Conservation (phyloP, 2,329 filamentous ascomycete genomes). For the Rhexocercosporidium sp. region DNA sequence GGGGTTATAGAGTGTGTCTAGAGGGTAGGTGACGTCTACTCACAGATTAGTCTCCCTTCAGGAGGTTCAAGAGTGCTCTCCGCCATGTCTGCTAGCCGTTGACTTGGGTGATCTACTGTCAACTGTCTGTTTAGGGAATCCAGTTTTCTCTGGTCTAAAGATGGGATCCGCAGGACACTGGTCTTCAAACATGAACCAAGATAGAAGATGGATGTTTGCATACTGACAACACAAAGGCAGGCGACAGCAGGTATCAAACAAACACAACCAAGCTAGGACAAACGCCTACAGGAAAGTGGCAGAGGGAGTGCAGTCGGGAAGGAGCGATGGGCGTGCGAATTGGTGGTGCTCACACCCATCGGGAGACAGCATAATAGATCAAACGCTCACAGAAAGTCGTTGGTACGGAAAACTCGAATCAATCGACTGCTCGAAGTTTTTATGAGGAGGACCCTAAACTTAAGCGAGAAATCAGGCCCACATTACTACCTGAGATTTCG, state of each 20-base stretch:
- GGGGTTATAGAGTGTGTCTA: not conserved
- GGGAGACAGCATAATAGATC: not conserved
- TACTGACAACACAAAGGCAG: not conserved
- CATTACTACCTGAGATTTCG: not conserved
- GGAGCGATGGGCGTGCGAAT: not conserved
- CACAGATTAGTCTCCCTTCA: not conserved
- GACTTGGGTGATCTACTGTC: not conserved
- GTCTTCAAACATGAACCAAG: not conserved
- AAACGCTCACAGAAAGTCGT: not conserved
- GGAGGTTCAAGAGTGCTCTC: not conserved
- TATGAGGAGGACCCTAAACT: not conserved
- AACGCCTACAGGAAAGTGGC: not conserved
- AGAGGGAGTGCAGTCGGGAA: not conserved
- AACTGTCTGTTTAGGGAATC: no score
- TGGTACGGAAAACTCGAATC: not conserved
- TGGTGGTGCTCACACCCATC: not conserved
- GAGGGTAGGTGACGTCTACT: not conserved
- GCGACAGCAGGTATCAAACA: not conserved
- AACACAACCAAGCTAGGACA: not conserved
- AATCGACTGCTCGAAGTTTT: not conserved
- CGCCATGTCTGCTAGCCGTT: not conserved
- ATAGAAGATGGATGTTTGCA: not conserved
- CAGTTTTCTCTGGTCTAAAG: not conserved
- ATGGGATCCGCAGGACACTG: not conserved
- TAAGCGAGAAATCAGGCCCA: not conserved